Evolutionary conservation across 495 filamentous ascomycete species (phyloP).

Genomic region (Collariella sp.): DNA sequence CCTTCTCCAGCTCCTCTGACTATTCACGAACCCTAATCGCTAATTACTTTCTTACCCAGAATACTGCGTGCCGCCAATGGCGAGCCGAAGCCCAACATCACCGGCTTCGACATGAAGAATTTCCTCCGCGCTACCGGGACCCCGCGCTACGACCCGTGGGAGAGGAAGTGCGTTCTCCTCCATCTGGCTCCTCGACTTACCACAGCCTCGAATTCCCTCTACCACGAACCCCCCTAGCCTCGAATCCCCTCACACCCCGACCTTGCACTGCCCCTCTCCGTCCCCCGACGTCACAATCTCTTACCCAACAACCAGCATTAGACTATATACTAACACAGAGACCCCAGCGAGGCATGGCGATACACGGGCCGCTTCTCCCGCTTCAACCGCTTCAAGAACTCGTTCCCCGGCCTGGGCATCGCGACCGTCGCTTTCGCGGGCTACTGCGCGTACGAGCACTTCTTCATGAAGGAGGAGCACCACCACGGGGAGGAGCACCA

Average conservation of each 20-base stretch:
- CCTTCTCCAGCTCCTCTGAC: neutral
- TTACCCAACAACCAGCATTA: neutral
- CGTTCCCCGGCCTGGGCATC: slow-evolving; percentile 85
- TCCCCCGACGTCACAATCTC: neutral
- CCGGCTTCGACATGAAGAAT: slow-evolving; percentile 72
- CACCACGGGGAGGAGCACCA: slow-evolving; percentile 47
- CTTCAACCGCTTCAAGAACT: slow-evolving; percentile 74
- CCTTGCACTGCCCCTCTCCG: neutral
- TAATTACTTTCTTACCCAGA: slow-evolving; percentile 15
- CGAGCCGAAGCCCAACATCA: slow-evolving; percentile 59
- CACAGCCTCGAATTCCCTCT: neutral
- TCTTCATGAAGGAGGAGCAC: slow-evolving; percentile 67
- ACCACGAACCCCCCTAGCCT: no score
- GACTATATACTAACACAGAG: slow-evolving; percentile 4
- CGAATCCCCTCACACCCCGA: neutral
- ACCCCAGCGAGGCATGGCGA: slow-evolving; percentile 79
- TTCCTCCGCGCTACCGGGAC: slow-evolving; percentile 58
- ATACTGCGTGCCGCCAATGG: slow-evolving; percentile 33
- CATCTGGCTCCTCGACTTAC: neutral
- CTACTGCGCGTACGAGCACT: slow-evolving; percentile 81
- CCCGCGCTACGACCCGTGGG: slow-evolving; percentile 81
- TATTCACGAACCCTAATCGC: neutral
- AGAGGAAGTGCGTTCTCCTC: slow-evolving; percentile 49
- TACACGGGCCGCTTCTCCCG: slow-evolving; percentile 82
- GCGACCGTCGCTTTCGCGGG: slow-evolving; percentile 81